Conservation (phyloP, 352 stramenopile species). For the Phytophthora multivora region DNA sequence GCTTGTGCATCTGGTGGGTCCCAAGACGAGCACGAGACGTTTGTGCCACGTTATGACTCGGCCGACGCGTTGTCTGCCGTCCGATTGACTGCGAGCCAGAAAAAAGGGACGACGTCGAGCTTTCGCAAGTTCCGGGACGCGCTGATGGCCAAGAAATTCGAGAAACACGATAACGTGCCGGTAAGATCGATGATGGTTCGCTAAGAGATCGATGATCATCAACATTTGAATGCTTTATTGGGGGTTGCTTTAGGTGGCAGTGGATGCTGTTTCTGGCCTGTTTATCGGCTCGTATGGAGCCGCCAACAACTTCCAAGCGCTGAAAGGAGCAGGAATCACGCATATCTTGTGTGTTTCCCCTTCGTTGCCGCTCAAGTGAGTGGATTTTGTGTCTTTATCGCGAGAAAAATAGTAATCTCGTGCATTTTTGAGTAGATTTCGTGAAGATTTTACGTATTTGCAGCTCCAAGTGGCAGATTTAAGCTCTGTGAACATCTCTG, state of each 20-base stretch:
- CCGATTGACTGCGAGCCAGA: not conserved
- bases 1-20: constrained; percentile 29
- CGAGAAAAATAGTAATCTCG: not conserved
- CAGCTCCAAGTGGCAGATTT: constrained; percentile 60
- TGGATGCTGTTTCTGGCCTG: constrained; percentile 39
- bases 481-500: constrained; percentile 40
- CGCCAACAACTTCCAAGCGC: constrained; percentile 50
- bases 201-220: not conserved
- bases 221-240: not conserved
- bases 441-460: constrained; percentile 56
- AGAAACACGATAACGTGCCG: constrained; percentile 46
- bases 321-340: constrained; percentile 49
- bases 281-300: constrained; percentile 77
- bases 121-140: constrained; percentile 70
- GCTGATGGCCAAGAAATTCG: constrained; percentile 61
- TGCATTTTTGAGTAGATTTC: constrained; percentile 36
- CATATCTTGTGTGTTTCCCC: constrained; percentile 66
- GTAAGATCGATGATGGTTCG: constrained; percentile 26
- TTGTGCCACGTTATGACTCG: constrained; percentile 12
- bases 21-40: constrained; percentile 12
- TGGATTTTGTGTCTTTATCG: not conserved
- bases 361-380: constrained; percentile 47
- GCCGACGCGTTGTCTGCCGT: not conserved
- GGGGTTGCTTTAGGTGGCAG: constrained; percentile 23
- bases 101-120: constrained; percentile 18